These are phyloP conservation scores for Hypoxylon sp. DNA, from an alignment of 2,329 filamentous ascomycete genomes.

Conservation along the genomic window DNA sequence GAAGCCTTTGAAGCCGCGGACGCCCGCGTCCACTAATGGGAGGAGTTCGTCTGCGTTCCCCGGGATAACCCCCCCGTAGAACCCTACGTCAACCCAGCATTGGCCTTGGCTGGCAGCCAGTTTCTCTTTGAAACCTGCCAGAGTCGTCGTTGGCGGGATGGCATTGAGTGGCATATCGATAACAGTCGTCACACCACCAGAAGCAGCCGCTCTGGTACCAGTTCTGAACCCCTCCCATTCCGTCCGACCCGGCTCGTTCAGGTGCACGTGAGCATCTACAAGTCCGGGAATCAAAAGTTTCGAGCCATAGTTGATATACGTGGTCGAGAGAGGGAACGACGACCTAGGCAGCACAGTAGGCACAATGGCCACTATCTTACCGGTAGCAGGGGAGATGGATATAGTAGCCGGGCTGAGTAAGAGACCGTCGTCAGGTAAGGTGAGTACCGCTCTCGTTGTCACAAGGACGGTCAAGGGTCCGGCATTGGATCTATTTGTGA, in stretches of 20 bases:
- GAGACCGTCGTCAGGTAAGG: constrained; percentile 72
- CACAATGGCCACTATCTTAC: constrained; percentile 85
- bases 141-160: constrained; percentile 94
- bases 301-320: constrained; percentile 87
- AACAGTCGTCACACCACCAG: constrained; percentile 95
- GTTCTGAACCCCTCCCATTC: constrained; percentile 99
- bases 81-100: constrained; percentile 99
- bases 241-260: constrained; percentile 95
- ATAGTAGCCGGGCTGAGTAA: constrained; percentile 85
- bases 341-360: constrained; percentile 79
- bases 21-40: constrained; percentile 84
- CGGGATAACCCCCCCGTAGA: constrained; percentile 94
- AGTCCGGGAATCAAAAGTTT: constrained; percentile 88
- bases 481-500: constrained; percentile 40
- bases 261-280: constrained; percentile 96
- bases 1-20: constrained; percentile 97
- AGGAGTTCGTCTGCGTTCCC: constrained; percentile 86
- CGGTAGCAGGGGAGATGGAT: constrained; percentile 79
- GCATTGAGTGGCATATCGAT: constrained; percentile 98
- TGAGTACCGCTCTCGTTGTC: constrained; percentile 86
- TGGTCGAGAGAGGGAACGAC: constrained; percentile 78
- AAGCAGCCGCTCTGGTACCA: constrained; percentile 91
- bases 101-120: constrained; percentile 84
- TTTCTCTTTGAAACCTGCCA: constrained; percentile 86
- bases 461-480: constrained; percentile 77